A percentile compares a stretch with the other conserved stretches of the same genome.
phyloP scores from a whole-genome alignment of 2,329 filamentous ascomycete genomes.

The Taxawa tesnikishii region DNA sequence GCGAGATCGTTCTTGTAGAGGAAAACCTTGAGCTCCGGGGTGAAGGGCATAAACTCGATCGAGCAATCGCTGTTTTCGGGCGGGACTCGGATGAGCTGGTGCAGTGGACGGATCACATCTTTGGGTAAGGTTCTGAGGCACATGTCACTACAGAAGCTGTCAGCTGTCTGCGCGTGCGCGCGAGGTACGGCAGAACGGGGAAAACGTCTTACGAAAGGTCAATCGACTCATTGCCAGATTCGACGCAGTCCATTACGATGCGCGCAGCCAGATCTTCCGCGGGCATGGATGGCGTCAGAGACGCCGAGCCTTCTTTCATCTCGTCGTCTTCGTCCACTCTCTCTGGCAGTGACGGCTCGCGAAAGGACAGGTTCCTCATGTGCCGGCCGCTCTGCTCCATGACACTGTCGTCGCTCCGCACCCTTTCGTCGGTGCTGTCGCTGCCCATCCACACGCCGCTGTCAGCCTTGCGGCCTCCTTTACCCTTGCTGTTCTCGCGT shows the following conservation, averaged over 20 bases:
- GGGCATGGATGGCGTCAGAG: not conserved
- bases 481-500: slow-evolving; percentile 27
- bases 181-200: not conserved
- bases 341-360: slow-evolving; percentile 1
- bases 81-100: slow-evolving; percentile 21
- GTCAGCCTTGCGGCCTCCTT: slow-evolving; percentile 49
- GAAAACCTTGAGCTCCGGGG: slow-evolving; percentile 49
- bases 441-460: slow-evolving; percentile 59
- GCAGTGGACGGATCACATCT: slow-evolving; percentile 44
- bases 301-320: not conserved
- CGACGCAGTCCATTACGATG: slow-evolving; percentile 23
- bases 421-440: slow-evolving; percentile 35
- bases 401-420: slow-evolving; percentile 2
- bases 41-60: slow-evolving; percentile 42
- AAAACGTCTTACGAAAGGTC: slow-evolving; percentile 45
- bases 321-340: slow-evolving; percentile 3
- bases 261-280: slow-evolving; percentile 11
- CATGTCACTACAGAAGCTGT: slow-evolving; percentile 14
- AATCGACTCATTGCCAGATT: slow-evolving; percentile 46
- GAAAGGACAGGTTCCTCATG: not conserved
- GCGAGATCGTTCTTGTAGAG: slow-evolving; percentile 43
- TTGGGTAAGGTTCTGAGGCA: slow-evolving; percentile 43
- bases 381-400: not conserved
- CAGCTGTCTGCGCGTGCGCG: too few species aligned
- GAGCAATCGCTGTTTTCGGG: slow-evolving; percentile 11